phyloP scores from a whole-genome alignment of 495 filamentous ascomycete genomes.

The Hypoxylon subgilvum region DNA sequence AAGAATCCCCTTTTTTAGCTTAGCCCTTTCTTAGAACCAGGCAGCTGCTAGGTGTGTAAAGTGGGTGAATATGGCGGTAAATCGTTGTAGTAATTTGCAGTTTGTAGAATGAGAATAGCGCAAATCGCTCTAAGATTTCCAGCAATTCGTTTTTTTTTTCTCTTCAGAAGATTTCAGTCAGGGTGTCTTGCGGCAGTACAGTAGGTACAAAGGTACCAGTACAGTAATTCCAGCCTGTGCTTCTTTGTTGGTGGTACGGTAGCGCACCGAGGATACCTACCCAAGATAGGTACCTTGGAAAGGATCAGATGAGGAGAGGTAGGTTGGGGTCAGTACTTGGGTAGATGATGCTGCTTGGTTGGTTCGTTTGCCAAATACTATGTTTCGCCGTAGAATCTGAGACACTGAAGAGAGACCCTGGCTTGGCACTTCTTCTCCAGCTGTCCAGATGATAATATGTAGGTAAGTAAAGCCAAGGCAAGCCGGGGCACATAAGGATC shows the following conservation, averaged over 20 bases:
- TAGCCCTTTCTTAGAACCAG: not conserved
- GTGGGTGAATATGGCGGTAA: too few species aligned
- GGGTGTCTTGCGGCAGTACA: too few species aligned
- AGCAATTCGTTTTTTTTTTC: too few species aligned
- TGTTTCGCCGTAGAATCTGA: conserved; percentile 32
- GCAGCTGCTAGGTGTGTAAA: too few species aligned
- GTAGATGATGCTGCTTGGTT: conserved; percentile 3
- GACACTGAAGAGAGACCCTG: conserved; percentile 35
- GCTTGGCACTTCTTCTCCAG: conserved; percentile 23
- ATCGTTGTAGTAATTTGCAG: not conserved
- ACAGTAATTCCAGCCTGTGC: not conserved
- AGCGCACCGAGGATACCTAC: not conserved
- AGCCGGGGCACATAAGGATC: conserved; percentile 14
- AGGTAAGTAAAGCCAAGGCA: conserved; percentile 1
- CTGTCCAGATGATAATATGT: too few species aligned
- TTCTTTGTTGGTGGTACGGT: not conserved
- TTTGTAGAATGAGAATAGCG: not conserved
- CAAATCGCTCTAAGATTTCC: too few species aligned
- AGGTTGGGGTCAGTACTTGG: conserved; percentile 7
- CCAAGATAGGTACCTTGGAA: not conserved
- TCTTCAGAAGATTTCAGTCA: too few species aligned
- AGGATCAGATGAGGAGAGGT: conserved; percentile 11
- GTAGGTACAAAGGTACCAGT: too few species aligned
- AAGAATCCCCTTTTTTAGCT: conserved; percentile 12
- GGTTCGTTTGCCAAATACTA: conserved; percentile 18